Evolutionary conservation across 2,329 filamentous ascomycete species (phyloP), one percentile per base, ranked within the genome.

Genomic region (Pseudonectria foliicola): DNA sequence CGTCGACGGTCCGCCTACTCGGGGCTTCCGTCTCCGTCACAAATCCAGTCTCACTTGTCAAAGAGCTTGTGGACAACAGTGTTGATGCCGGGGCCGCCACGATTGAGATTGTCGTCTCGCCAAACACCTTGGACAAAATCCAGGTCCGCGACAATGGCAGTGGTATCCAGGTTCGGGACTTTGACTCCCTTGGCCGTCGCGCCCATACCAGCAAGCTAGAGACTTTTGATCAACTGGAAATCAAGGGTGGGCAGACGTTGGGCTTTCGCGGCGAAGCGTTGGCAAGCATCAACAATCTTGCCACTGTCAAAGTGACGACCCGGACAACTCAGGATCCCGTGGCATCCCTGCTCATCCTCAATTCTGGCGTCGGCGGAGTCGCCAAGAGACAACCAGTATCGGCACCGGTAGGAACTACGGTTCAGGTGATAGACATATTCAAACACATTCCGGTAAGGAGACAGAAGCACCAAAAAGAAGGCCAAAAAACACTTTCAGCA

Each of bases 261-360:
- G 85, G 85, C 2, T 90, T 89, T 51, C 74, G 85, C 25, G 85
- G 85, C 13, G 76, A 86, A 51, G 83, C 83, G 12, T 62, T 90
- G 40, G 80, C 82, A 26, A 79, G 76, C 54, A 69, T 71, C 39
- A 80, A 75, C 39, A 67, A 72, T 27, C 53, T 85, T 38, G 77
- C 75, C 25, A 64, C 68, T 4, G 60, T 88, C 28, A 63, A 60
- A 7, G 62, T 88, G 33, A 82, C 69, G 11, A 88, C 84, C 4
- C 73, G 75, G 42, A 75, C 76, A 3, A 63, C 72, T 23, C 67
- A 68, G 3, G 81, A 87, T 41, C 56, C 68, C 2, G 67, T 82
- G 6, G 83, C 77, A 1, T 63, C 64, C 4, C 52, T 54, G 7
- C 54, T 78, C n/a, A 57, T 59, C 6, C 46, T 82, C 7, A 52